Evolutionary conservation across 176 grass and related monocot genomes (phyloP).

Genomic region (Panicum miliaceum): DNA sequence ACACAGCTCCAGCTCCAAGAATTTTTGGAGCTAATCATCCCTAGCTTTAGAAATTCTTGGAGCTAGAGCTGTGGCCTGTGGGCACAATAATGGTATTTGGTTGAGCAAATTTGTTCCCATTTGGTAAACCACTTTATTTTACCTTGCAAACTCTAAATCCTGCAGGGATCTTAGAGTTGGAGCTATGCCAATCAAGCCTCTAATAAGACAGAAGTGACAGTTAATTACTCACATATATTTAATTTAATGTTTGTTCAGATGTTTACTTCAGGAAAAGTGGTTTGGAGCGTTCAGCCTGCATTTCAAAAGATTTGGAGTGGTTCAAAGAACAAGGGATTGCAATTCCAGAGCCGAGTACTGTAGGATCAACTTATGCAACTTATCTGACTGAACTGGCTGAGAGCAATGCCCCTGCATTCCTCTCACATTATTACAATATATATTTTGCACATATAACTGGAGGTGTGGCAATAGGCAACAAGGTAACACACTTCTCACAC

Average conservation of each 20-base stretch:
- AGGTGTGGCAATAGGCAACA: constrained; percentile 69
- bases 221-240: constrained; percentile 31
- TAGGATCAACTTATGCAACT: constrained; percentile 73
- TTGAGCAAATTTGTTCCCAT: too few relatives aligned
- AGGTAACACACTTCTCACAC: constrained; percentile 54
- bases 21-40: too few relatives aligned
- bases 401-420: constrained; percentile 73
- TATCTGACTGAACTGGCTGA: constrained; percentile 79
- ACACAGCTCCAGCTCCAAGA: too few relatives aligned
- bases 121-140: too few relatives aligned
- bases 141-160: too few relatives aligned
- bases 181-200: too few relatives aligned
- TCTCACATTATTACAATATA: constrained; percentile 97
- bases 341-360: constrained; percentile 69
- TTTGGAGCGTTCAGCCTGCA: constrained; percentile 63
- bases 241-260: constrained; percentile 63
- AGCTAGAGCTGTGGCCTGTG: too few relatives aligned
- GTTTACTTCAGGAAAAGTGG: constrained; percentile 81
- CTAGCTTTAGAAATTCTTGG: too few relatives aligned
- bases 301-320: constrained; percentile 85
- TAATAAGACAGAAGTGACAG: neutral
- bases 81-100: too few relatives aligned
- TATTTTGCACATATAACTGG: constrained; percentile 90
- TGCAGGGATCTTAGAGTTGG: too few relatives aligned
- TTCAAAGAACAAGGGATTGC: constrained; percentile 67